phyloP scores from a whole-genome alignment of 805 yeast genomes.

The Pichia ethanolica region DNA sequence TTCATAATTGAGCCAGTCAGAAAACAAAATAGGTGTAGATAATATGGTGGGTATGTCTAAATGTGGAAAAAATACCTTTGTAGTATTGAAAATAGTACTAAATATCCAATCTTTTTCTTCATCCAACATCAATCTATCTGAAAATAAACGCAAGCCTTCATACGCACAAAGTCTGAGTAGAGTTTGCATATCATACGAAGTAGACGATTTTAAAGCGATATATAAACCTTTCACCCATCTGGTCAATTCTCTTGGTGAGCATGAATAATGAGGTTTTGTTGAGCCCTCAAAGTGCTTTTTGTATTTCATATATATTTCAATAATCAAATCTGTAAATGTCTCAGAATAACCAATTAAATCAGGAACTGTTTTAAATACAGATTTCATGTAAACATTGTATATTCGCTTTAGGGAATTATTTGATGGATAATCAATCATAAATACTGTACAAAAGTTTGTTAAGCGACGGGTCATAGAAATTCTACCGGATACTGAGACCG shows the following conservation, averaged over 20 bases:
- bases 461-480: slow-evolving; percentile 50
- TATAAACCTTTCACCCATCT: slow-evolving; percentile 79
- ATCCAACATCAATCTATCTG: slow-evolving; percentile 53
- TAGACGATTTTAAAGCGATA: slow-evolving; percentile 22
- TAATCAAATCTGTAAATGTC: slow-evolving; percentile 56
- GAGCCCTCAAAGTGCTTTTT: slow-evolving; percentile 31
- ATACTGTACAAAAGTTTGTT: slow-evolving; percentile 53
- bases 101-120: slow-evolving; percentile 46
- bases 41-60: slow-evolving; percentile 31
- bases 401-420: slow-evolving; percentile 54
- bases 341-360: slow-evolving; percentile 45
- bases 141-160: slow-evolving; percentile 71
- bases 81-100: slow-evolving; percentile 27
- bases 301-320: slow-evolving; percentile 48
- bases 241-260: slow-evolving; percentile 87
- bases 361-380: slow-evolving; percentile 56
- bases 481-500: slow-evolving; percentile 77
- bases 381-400: slow-evolving; percentile 49
- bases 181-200: slow-evolving; percentile 30
- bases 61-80: slow-evolving; percentile 39
- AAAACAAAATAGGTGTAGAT: slow-evolving; percentile 51
- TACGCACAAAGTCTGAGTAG: slow-evolving; percentile 68
- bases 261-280: slow-evolving; percentile 54
- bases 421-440: slow-evolving; percentile 79
- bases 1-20: slow-evolving; percentile 64